Evolutionary conservation across 2,329 filamentous ascomycete species (phyloP), one percentile per base, ranked within the genome.

Genomic region (Venturia effusa): DNA sequence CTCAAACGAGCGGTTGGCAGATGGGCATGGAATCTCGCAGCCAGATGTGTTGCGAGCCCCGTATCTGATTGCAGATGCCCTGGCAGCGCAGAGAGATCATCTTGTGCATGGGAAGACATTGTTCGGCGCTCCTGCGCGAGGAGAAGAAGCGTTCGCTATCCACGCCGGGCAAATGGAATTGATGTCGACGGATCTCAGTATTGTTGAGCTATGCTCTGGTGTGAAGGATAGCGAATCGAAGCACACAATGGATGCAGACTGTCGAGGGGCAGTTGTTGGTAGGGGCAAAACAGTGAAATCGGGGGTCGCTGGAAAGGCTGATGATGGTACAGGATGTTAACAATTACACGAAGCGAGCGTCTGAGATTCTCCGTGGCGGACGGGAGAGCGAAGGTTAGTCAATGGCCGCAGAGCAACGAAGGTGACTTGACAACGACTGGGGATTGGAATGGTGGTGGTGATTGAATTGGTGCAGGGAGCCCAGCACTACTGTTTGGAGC

Each of bases 21-120:
- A 63, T 90, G 89, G 62, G 95, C 89, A 78, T 99, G 94, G 76
- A 96, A 99, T 63, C 93, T 91, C 74, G 84, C 91, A 69, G 89
- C 90, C 67, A 94, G 83, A 75, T 93, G 90, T 62, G 88, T 88
- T 3, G 89, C 94, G 68, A 93, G 80, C 71, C 91, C 87, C 57
- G 88, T 89, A 71, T 90, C 88, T 69, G 86, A 87, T 77, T 92
- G 88, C 61, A 87, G 83, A 79, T 92, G 94, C 67, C 89, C 85
- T 59, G 94, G 93, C 68, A 99, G 81, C 66, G 91, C 87, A 27
- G 93, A 92, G 70, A 99, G 81, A 66, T 93, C 97, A 65, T 91
- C 84, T 57, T 34, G 51, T 17, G 51, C 51, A n/a, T 34, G 32
- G 32, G 27, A 34, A 34, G 51, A 57, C 51, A 57, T 57, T 57